phyloP scores from a whole-genome alignment of 768 basidiomycete genomes.

The Cystofilobasidium bisporidii region DNA sequence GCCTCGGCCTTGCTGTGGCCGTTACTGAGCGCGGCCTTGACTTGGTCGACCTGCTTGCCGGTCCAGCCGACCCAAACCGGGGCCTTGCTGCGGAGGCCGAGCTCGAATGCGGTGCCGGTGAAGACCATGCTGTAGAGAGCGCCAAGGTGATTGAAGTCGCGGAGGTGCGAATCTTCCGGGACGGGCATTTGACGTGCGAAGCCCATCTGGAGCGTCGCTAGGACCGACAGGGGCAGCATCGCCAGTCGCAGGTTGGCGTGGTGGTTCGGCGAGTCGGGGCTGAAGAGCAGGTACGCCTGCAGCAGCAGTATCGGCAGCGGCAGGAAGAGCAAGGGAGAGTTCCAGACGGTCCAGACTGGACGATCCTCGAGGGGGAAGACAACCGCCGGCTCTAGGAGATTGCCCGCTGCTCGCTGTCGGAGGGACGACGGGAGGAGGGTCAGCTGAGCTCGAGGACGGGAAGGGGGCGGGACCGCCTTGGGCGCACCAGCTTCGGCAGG shows the following conservation, averaged over 20 bases:
- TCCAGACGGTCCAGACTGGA: neutral
- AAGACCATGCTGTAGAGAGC: slow-evolving; percentile 4
- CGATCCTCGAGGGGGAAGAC: neutral
- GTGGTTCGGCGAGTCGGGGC: slow-evolving; percentile 1
- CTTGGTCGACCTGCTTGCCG: neutral
- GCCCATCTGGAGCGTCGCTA: slow-evolving; percentile 8
- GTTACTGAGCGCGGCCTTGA: neutral
- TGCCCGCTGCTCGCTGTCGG: neutral
- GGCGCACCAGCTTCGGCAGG: neutral
- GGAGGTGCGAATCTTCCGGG: slow-evolving; percentile 7
- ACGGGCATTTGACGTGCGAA: slow-evolving; percentile 9
- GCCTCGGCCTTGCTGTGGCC: neutral
- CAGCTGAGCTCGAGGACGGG: neutral
- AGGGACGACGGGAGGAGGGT: neutral
- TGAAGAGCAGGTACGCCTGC: slow-evolving; percentile 21
- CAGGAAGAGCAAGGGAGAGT: slow-evolving; percentile 5
- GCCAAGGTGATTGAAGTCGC: slow-evolving; percentile 19
- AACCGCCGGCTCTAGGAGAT: neutral
- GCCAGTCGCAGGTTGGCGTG: slow-evolving; percentile 8
- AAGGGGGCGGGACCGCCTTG: neutral
- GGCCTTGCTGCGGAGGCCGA: slow-evolving; percentile 4
- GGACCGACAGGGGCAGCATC: slow-evolving; percentile 14
- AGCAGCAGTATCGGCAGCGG: slow-evolving; percentile 4
- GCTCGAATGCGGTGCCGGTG: slow-evolving; percentile 12
- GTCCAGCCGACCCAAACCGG: slow-evolving; percentile 22